Conservation (phyloP, 495 filamentous ascomycete genomes). For the Neurospora sp. region DNA sequence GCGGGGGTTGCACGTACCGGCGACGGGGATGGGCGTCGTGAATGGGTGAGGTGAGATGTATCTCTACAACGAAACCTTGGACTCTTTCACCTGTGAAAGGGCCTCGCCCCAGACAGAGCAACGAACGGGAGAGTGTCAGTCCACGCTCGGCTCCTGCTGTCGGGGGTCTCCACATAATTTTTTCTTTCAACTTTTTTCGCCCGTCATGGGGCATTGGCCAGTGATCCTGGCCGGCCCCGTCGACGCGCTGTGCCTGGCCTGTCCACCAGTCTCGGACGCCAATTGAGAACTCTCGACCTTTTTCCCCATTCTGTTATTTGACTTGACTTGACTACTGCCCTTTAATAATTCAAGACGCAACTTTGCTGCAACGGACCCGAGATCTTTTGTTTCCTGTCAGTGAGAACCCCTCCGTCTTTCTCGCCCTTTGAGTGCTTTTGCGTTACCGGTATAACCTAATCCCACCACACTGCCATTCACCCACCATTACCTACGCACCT, state of each 20-base stretch:
- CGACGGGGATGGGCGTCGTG: neutral
- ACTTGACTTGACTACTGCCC: neutral
- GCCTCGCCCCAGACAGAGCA: neutral
- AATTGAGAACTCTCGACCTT: neutral
- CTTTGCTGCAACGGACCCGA: neutral
- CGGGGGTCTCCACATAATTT: conserved; percentile 17
- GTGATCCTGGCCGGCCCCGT: neutral
- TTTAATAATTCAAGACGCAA: neutral
- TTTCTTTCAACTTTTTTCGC: conserved; percentile 21
- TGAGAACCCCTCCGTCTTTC: neutral
- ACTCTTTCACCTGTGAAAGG: neutral
- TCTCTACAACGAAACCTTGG: neutral
- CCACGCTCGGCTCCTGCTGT: neutral
- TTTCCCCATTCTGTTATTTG: conserved; percentile 1
- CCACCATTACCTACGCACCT: neutral
- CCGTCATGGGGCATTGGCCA: conserved; percentile 9
- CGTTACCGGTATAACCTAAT: neutral
- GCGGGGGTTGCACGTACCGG: neutral
- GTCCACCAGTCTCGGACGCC: neutral
- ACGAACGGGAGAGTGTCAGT: neutral
- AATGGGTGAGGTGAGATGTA: neutral
- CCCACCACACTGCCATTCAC: neutral
- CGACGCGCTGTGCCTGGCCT: neutral
- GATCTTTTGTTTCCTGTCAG: neutral
- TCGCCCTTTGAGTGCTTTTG: neutral